Base-by-base conservation (phyloP, 1,284 basidiomycete genomes). In the Exsudoporus floridanus region DNA sequence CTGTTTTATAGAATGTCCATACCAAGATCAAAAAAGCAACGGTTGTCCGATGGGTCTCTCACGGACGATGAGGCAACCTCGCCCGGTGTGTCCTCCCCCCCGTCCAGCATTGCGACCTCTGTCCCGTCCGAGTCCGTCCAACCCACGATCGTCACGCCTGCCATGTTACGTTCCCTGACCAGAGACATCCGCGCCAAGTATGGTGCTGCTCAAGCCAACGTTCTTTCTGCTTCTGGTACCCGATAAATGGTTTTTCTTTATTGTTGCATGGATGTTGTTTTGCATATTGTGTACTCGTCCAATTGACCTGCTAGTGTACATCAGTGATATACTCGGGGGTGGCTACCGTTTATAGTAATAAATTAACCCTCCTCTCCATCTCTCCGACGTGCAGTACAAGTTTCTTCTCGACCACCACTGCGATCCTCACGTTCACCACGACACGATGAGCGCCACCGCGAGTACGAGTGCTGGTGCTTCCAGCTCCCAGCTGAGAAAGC, bases 161-260 rank as follows among this genome's bases (percentile, higher is more conserved):
- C 81, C n/a, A 88, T 88, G 86, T 67, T 88, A 40, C 79, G 84
- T 45, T 81, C 82, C 2, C 65, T 88, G 56, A 82, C 86, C 27
- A 77, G 74, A 54, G 79, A 83, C 62, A 69, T 88, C 49, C 79
- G 83, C 60, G 75, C 76, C 62, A 82, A 77, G 63, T 84, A 83
- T 58, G 58, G 63, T 44, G 34, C 40, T 47, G 23, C 50, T 47
- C 28, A 27, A 41, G 3, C 38, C 30, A 38, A 49, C 35, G 0
- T 21, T 33, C 49, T 38, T 45, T 50, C 57, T 40, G 27, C 16
- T 34, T 55, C 53, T 41, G 13, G 33, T 49, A 46, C 53, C 39
- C 55, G 46, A 46, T 61, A 27, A 49, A 28, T 25, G 2, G 28
- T 49, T 49, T 4, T 21, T 34, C 23, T 46, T 60, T 34, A 30